Conservation (phyloP, 2,329 filamentous ascomycete species). For the Triangularia setosa region DNA sequence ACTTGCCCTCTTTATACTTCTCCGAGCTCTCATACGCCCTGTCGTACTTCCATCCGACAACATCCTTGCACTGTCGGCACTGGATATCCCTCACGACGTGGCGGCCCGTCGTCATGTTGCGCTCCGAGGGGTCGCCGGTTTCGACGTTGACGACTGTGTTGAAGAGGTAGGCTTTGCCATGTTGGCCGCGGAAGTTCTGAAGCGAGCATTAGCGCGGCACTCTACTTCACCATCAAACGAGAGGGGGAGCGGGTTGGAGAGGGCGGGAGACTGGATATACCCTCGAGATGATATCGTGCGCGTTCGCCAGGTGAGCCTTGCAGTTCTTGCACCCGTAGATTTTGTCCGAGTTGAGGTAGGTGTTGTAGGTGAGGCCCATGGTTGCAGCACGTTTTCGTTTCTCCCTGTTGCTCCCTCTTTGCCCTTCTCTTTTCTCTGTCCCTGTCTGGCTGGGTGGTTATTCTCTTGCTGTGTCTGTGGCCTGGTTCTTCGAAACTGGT, state of each 20-base stretch:
- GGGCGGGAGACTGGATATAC: constrained; percentile 48
- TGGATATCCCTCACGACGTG: constrained; percentile 92
- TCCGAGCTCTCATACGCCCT: constrained; percentile 88
- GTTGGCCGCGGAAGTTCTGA: constrained; percentile 98
- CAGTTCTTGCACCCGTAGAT: constrained; percentile 93
- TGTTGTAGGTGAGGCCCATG: constrained; percentile 90
- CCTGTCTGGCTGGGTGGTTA: background rate
- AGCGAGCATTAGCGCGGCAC: background rate
- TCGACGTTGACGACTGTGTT: constrained; percentile 89
- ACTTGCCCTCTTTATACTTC: constrained; percentile 99
- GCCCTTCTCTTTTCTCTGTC: background rate
- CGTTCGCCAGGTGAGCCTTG: constrained; percentile 92
- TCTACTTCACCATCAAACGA: no score
- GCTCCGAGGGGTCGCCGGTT: constrained; percentile 78
- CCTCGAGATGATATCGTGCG: constrained; percentile 91
- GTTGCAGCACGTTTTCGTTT: constrained; percentile 19
- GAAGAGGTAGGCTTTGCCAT: constrained; percentile 97
- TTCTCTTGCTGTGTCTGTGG: no score
- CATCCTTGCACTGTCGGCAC: constrained; percentile 86
- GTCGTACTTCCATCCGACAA: constrained; percentile 98
- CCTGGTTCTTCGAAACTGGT: no score
- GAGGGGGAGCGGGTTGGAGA: constrained; percentile 1
- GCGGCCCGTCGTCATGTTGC: constrained; percentile 95
- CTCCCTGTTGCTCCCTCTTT: background rate
- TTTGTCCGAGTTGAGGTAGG: constrained; percentile 79